Base-by-base conservation (phyloP, 352 stramenopile genomes). In the Phytophthora ohioensis region DNA sequence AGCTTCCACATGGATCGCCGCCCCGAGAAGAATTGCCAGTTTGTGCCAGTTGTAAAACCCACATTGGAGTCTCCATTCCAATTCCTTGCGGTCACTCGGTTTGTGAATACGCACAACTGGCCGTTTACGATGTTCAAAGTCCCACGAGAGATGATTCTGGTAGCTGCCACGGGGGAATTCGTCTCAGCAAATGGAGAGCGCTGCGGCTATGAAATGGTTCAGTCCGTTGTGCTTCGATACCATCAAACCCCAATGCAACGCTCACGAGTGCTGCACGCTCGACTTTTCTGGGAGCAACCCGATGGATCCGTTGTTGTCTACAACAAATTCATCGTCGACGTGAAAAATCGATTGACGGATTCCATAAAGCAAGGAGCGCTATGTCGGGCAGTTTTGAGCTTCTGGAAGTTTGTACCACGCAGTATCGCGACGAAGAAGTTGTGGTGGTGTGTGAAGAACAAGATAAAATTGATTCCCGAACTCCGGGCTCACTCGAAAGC, bases 371-470 rank as follows among this genome's bases (percentile, higher is more conserved):
- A 71, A n/a, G 30, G 17, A 11, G 59, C 48, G 49, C 38, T 75
- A 12, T 72, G 62, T 56, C 54, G 51, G 56, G 21, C 48, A 15
- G 27, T 67, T 41, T 15, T 67, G 12, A 15, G 30, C 3, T 75
- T 72, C 39, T 75, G 68, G 68, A 75, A 71, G 21, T 72, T 68
- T 39, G 62, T 75, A 13, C 68, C 68, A 4, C 68, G 62, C 5
- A 61, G 54, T 45, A 5, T 75, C 12, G 67, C 71, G 38, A 75
- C 43, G 45, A 75, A 75, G 42, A 75, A 71, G 47, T 30, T 75
- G 30, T 58, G 61, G 49, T 75, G 67, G 57, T 73, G 69, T 69
- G 56, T 76, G 35, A 72, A 67, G 45, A 64, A 72, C 63, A 76
- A 77, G 38, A 69, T 54, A 38, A 35, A 15, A 12, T 56, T 73